A percentile compares a stretch with the other conserved stretches of the same genome.
Evolutionary conservation across 83 land plant species (phyloP).

Genomic region (Isoetes engelmannii): DNA sequence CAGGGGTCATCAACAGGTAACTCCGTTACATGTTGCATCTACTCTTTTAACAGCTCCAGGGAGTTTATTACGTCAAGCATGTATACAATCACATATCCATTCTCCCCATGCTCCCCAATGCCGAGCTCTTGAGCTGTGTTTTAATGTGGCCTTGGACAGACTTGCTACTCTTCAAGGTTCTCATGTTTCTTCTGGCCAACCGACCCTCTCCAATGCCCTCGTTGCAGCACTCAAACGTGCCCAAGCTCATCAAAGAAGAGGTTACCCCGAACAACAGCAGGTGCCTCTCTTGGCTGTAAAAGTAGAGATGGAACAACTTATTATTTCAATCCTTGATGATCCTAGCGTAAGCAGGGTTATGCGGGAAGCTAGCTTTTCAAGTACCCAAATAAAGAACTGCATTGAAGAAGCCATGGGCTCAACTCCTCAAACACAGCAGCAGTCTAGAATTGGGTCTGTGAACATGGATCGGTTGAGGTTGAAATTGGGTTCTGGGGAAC

Average conservation of each 20-base stretch:
- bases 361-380: conserved; percentile 8
- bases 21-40: conserved; percentile 91
- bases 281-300: conserved; percentile 9
- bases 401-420: conserved; percentile 4
- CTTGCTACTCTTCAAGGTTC: conserved; percentile 39
- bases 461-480: background rate
- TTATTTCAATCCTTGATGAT: conserved; percentile 8
- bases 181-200: conserved; percentile 32
- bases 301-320: conserved; percentile 11
- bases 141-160: conserved; percentile 85
- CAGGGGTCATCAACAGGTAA: conserved; percentile 73
- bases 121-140: conserved; percentile 90
- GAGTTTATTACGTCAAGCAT: conserved; percentile 67
- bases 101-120: conserved; percentile 73
- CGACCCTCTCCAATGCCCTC: conserved; percentile 53
- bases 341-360: conserved; percentile 11
- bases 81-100: conserved; percentile 66
- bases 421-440: background rate
- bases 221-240: conserved; percentile 8
- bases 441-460: background rate
- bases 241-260: conserved; percentile 2
- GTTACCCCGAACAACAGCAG: conserved; percentile 9
- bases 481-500: conserved; percentile 6
- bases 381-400: conserved; percentile 1
- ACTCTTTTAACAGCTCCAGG: conserved; percentile 58